Percentiles rank a stretch among this genome's conserved stretches.
phyloP scores from a whole-genome alignment of 164 flowering plant species.

The Sextonia rubra region DNA sequence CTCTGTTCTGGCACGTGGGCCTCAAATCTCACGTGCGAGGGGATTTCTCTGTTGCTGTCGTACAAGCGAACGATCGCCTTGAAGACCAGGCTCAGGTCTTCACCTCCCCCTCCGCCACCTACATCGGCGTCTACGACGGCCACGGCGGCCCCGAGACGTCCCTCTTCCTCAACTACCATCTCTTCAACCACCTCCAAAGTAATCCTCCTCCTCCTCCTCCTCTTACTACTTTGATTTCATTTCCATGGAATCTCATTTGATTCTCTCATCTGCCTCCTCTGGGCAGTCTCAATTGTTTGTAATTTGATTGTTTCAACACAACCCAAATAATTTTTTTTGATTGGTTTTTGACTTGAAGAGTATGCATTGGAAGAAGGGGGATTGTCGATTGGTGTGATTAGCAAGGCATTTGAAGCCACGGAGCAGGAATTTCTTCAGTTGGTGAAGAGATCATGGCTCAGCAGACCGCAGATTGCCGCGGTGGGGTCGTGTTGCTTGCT shows the following conservation, averaged over 20 bases:
- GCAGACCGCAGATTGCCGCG: conserved; percentile 36
- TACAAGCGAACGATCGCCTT: conserved; percentile 47
- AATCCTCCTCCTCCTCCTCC: neutral
- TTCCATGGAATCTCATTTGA: no score
- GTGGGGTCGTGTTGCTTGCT: conserved; percentile 49
- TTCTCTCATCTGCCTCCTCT: no score
- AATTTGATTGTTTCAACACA: neutral
- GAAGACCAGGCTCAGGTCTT: conserved; percentile 63
- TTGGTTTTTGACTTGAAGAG: conserved; percentile 15
- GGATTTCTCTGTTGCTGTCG: conserved; percentile 60
- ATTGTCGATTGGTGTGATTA: conserved; percentile 35
- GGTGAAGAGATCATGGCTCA: conserved; percentile 34
- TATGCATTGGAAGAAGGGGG: conserved; percentile 40
- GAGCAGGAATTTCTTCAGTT: conserved; percentile 36
- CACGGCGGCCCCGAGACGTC: conserved; percentile 70
- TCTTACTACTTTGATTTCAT: neutral
- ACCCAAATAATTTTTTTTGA: neutral
- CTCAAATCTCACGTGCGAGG: conserved; percentile 51
- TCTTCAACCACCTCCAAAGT: conserved; percentile 37
- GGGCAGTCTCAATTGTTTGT: no score
- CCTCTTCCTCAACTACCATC: conserved; percentile 42
- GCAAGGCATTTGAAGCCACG: conserved; percentile 37
- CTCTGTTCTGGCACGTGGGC: conserved; percentile 44
- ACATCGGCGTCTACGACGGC: conserved; percentile 59
- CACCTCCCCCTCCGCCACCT: conserved; percentile 44